A percentile compares a stretch with the other conserved stretches of the same genome.
These are phyloP conservation scores for Vigna angularis DNA, from an alignment of 306 rosid genomes.

Conservation along the genomic window DNA sequence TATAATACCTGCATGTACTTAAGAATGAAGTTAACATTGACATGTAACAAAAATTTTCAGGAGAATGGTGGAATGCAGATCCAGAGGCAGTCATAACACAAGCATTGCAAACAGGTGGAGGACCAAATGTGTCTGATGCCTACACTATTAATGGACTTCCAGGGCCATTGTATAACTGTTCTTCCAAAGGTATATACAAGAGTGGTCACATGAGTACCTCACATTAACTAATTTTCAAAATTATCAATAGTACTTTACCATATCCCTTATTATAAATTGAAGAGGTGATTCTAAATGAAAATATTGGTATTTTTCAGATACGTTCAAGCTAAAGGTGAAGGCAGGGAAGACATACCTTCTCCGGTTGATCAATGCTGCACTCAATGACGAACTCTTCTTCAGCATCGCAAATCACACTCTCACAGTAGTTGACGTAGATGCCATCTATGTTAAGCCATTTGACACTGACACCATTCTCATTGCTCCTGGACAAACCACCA, in stretches of 20 bases:
- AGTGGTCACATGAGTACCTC: neutral
- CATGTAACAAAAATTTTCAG: neutral
- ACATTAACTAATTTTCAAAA: neutral
- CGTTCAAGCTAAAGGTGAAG: slow-evolving; percentile 68
- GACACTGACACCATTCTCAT: slow-evolving; percentile 56
- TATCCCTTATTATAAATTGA: neutral
- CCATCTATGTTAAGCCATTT: slow-evolving; percentile 69
- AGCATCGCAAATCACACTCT: slow-evolving; percentile 76
- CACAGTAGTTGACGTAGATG: slow-evolving; percentile 66
- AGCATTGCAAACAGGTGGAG: slow-evolving; percentile 1
- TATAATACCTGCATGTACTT: neutral
- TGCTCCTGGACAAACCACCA: slow-evolving; percentile 74
- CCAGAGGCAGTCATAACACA: slow-evolving; percentile 3
- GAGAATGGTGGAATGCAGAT: slow-evolving; percentile 25
- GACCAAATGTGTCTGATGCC: slow-evolving; percentile 14
- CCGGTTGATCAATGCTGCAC: slow-evolving; percentile 73
- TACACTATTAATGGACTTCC: slow-evolving; percentile 18
- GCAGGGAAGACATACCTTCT: slow-evolving; percentile 65
- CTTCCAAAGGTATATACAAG: neutral
- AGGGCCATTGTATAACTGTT: slow-evolving; percentile 4
- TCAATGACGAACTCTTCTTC: slow-evolving; percentile 71
- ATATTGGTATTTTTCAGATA: slow-evolving; percentile 44
- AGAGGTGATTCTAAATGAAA: neutral
- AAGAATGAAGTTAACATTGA: neutral
- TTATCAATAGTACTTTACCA: neutral